Evolutionary conservation across 495 filamentous ascomycete species (phyloP).

Genomic region (Podospora comata): DNA sequence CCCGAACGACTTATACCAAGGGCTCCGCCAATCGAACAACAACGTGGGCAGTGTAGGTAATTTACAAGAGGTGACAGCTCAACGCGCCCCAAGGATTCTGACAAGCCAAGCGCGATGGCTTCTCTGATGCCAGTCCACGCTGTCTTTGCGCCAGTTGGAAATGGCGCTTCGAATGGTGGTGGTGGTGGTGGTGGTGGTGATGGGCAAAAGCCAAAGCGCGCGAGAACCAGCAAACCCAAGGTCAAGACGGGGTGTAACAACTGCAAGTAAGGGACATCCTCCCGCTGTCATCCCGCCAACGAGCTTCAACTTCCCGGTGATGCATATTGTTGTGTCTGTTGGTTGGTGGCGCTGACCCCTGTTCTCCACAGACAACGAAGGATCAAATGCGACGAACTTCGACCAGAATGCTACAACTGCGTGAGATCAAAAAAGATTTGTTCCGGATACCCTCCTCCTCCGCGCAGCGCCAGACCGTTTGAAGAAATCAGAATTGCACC

Average conservation of each 20-base stretch:
- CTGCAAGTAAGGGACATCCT: conserved; percentile 50
- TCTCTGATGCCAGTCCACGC: conserved; percentile 9
- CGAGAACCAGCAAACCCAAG: conserved; percentile 48
- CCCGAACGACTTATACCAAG: not conserved
- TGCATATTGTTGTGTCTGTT: conserved; percentile 1
- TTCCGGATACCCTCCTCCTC: conserved; percentile 51
- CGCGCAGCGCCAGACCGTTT: conserved; percentile 39
- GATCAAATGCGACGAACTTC: conserved; percentile 66
- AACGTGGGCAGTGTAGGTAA: conserved; percentile 4
- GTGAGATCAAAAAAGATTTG: conserved; percentile 48
- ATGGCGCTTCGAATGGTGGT: conserved; percentile 14
- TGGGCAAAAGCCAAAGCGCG: conserved; percentile 33
- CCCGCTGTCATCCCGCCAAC: conserved; percentile 1
- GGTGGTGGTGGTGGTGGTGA: conserved; percentile 18
- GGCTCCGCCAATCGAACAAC: conserved; percentile 3
- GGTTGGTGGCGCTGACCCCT: conserved; percentile 16
- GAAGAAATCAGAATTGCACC: conserved; percentile 46
- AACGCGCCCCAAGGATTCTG: not conserved
- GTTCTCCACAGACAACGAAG: conserved; percentile 49
- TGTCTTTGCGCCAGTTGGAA: conserved; percentile 6
- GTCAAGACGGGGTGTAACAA: conserved; percentile 55
- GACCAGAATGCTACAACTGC: conserved; percentile 57
- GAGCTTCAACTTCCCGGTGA: not conserved
- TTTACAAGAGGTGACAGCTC: not conserved
- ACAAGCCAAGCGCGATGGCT: conserved; percentile 10